phyloP scores from a whole-genome alignment of 208 protist species.

The Tritrichomonas musculus region DNA sequence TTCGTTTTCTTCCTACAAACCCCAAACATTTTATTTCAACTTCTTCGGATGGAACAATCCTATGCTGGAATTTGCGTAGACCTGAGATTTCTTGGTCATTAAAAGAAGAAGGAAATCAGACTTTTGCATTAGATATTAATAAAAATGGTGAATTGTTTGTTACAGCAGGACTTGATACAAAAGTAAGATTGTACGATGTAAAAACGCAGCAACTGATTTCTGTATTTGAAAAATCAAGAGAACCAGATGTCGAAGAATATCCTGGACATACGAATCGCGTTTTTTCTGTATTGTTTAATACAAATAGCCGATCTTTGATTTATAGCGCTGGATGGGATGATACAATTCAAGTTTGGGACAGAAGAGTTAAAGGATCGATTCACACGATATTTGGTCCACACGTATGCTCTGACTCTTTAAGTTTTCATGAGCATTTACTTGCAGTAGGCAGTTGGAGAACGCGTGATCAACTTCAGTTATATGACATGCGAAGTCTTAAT shows the following conservation, averaged over 20 bases:
- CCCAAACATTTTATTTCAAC: background rate
- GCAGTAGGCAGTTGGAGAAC: background rate
- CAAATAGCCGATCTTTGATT: background rate
- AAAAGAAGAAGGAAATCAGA: background rate
- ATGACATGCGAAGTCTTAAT: background rate
- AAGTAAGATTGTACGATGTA: background rate
- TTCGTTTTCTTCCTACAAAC: background rate
- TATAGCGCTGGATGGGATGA: constrained; percentile 9
- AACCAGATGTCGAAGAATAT: background rate
- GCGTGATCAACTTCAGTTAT: background rate
- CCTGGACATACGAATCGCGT: background rate
- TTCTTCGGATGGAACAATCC: background rate
- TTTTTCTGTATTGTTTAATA: constrained; percentile 11
- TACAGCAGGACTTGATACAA: constrained; percentile 16
- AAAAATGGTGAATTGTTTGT: background rate
- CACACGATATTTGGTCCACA: background rate
- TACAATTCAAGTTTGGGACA: constrained; percentile 26
- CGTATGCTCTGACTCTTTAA: background rate
- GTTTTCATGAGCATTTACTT: background rate
- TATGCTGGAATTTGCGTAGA: background rate
- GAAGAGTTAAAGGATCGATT: background rate
- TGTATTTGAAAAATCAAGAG: background rate
- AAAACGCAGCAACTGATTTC: background rate
- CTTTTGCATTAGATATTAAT: background rate
- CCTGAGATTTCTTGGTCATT: background rate